phyloP scores from a whole-genome alignment of 192 early-diverging fungal genomes.

The Podila minutissima region DNA sequence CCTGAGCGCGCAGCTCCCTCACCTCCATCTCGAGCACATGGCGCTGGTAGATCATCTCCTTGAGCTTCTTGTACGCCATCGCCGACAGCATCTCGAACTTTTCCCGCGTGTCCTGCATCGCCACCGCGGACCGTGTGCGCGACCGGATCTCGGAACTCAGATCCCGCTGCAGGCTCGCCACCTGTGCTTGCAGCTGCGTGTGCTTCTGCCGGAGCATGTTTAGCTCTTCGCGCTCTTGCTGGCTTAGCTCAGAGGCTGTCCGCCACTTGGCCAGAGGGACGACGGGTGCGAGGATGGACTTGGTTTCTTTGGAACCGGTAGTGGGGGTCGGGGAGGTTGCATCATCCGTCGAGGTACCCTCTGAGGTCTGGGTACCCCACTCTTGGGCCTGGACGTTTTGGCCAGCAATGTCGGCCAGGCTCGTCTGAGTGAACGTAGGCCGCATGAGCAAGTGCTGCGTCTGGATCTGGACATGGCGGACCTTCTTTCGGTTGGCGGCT shows the following conservation, averaged over 20 bases:
- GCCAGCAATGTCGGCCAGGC: slow-evolving; percentile 10
- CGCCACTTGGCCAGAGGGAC: neutral
- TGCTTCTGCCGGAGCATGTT: slow-evolving; percentile 25
- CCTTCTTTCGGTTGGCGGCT: slow-evolving; percentile 25
- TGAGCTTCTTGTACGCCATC: slow-evolving; percentile 60
- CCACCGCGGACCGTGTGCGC: slow-evolving; percentile 46
- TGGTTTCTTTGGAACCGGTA: neutral
- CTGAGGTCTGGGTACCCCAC: slow-evolving; percentile 23
- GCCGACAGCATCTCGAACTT: slow-evolving; percentile 59
- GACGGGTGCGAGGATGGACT: neutral
- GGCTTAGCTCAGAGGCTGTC: neutral
- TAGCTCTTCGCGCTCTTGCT: slow-evolving; percentile 30
- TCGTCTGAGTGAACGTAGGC: slow-evolving; percentile 41
- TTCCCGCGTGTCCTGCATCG: slow-evolving; percentile 59
- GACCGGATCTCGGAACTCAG: slow-evolving; percentile 34
- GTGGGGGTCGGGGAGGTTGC: slow-evolving; percentile 9
- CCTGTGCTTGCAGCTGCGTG: slow-evolving; percentile 21
- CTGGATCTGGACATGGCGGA: slow-evolving; percentile 51
- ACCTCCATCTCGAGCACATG: slow-evolving; percentile 50
- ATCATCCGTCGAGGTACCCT: slow-evolving; percentile 2
- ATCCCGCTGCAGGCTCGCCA: slow-evolving; percentile 27
- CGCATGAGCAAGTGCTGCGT: slow-evolving; percentile 50
- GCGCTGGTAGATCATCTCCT: slow-evolving; percentile 52
- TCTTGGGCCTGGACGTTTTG: slow-evolving; percentile 14
- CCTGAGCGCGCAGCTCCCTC: slow-evolving; percentile 28